A percentile compares a stretch with the other conserved stretches of the same genome.
phyloP scores from a whole-genome alignment of 2,329 filamentous ascomycete species.

The Incumbomyces lentus region DNA sequence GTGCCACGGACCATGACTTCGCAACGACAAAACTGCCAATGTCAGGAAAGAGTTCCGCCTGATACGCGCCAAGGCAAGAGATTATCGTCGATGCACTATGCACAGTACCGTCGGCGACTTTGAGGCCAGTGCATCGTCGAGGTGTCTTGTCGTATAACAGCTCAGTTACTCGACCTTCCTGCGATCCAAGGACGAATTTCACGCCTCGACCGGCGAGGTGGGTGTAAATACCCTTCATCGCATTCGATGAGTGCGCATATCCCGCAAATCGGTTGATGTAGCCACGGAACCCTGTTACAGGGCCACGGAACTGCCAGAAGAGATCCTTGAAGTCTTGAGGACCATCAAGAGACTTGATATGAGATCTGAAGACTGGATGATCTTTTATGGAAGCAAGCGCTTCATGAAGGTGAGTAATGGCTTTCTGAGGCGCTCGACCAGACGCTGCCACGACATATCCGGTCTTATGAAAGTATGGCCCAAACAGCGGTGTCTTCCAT shows the following conservation, averaged over 20 bases:
- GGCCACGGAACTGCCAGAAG: slow-evolving; percentile 40
- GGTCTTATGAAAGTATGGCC: slow-evolving; percentile 35
- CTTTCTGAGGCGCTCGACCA: slow-evolving; percentile 24
- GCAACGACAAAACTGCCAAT: slow-evolving; percentile 43
- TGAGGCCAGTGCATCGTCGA: slow-evolving; percentile 25
- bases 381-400: slow-evolving; percentile 31
- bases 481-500: slow-evolving; percentile 36
- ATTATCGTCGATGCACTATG: slow-evolving; percentile 1
- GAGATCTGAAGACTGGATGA: slow-evolving; percentile 24
- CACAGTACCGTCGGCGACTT: slow-evolving; percentile 28
- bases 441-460: slow-evolving; percentile 36
- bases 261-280: slow-evolving; percentile 49
- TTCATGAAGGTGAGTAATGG: slow-evolving; percentile 12
- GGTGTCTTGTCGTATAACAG: slow-evolving; percentile 31
- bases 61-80: slow-evolving; percentile 35
- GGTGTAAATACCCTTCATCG: slow-evolving; percentile 41
- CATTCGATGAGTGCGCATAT: slow-evolving; percentile 45
- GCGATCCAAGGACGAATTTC: slow-evolving; percentile 34
- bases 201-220: slow-evolving; percentile 41
- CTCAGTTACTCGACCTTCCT: slow-evolving; percentile 28
- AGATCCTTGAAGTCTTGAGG: slow-evolving; percentile 34
- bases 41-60: slow-evolving; percentile 38
- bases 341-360: slow-evolving; percentile 29
- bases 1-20: slow-evolving; percentile 50
- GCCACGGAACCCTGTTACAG: slow-evolving; percentile 45